These are phyloP conservation scores for Geotrichum ghanense DNA, from an alignment of 805 yeast genomes.

Conservation along the genomic window DNA sequence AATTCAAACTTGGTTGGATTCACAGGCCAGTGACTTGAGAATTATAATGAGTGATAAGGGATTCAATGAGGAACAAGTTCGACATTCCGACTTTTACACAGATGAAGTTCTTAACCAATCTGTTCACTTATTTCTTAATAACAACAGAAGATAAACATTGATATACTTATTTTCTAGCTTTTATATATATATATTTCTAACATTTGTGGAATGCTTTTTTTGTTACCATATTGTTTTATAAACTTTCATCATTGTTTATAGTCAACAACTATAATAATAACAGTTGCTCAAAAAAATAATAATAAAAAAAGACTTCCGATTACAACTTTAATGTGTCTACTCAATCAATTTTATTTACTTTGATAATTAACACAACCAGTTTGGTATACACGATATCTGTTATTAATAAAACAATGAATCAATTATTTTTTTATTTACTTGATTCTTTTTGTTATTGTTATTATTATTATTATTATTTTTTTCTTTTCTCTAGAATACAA, in stretches of 20 bases:
- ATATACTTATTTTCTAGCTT: not conserved
- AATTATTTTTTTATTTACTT: too few relatives aligned
- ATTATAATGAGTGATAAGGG: conserved; percentile 85
- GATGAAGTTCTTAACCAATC: conserved; percentile 73
- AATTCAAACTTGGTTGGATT: conserved; percentile 59
- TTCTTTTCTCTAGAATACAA: too few relatives aligned
- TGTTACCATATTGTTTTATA: not conserved
- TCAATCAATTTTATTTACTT: too few relatives aligned
- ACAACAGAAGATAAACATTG: conserved; percentile 8
- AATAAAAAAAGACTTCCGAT: too few relatives aligned
- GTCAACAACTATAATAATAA: too few relatives aligned
- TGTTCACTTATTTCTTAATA: conserved; percentile 58
- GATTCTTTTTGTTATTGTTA: too few relatives aligned
- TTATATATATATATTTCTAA: not conserved
- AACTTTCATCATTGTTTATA: not conserved
- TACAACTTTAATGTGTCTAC: too few relatives aligned
- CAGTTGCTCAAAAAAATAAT: too few relatives aligned
- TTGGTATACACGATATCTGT: too few relatives aligned
- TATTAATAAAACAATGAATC: too few relatives aligned
- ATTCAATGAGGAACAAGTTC: conserved; percentile 75
- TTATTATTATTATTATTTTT: too few relatives aligned
- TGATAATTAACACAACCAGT: too few relatives aligned
- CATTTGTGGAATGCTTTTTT: not conserved
- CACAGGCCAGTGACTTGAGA: conserved; percentile 76
- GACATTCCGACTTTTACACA: conserved; percentile 72